Base-by-base conservation (phyloP, 352 stramenopile species). In the Pythium rhizo-oryzae region DNA sequence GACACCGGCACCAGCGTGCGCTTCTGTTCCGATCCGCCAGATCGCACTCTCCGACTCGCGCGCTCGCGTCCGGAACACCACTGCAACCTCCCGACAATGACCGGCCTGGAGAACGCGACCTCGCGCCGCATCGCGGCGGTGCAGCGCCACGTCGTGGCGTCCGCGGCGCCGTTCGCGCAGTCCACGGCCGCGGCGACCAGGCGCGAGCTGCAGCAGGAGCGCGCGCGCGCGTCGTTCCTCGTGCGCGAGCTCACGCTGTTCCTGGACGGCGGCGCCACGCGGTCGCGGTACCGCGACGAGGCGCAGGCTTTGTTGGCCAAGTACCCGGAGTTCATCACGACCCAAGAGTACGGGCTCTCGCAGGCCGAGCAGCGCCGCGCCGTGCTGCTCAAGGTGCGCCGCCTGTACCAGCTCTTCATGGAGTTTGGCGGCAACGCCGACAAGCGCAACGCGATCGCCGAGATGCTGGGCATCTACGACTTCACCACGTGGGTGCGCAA, bases 401-500 rank as follows among this genome's bases (percentile, higher is more conserved):
- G 81, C 0, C 67, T 89, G 51, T 87, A 89, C 56, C 51, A 78
- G 65, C 67, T 92, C 59, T 90, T 92, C 63, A 70, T 90, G 50
- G 72, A 87, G 70, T 68, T 88, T 67, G 79, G 81, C 44, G 66
- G 70, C 2, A 77, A 83, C 47, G 62, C 79, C 54, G 74, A 85
- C 30, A 81, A 82, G 78, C 82, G 84, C 65, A 79, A 92, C 61
- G 74, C 71, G 53, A 78, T 92, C 64, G 78, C 83, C 21, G 82
- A 90, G 60, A 67, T 89, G 23, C 65, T 83, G n/a, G 83, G 84
- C 59, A 59, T 92, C 33, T 88, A 91, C 58, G 82, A 92, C 64
- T 69, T 92, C 37, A 70, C 75, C 19, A 63, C 83, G 8, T 92
- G 80, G 79, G 85, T 87, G 52, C 84, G 84, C 65, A 91, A 92